These are phyloP conservation scores for Gossypium schwendimanii DNA, from an alignment of 441 rosid genomes.

Conservation along the genomic window DNA sequence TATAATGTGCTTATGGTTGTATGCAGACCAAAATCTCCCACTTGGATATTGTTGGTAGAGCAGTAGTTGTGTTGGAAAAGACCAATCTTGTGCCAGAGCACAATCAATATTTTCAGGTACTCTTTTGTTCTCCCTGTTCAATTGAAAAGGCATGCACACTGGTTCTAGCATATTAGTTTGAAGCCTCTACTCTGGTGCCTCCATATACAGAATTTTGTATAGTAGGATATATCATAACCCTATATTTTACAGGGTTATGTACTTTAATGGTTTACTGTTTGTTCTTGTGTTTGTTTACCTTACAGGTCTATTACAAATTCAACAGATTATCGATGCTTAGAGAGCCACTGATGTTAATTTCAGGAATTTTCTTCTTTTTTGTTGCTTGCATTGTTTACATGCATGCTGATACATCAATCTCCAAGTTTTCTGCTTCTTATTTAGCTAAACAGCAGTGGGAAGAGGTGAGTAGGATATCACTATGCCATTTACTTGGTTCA, in stretches of 20 bases:
- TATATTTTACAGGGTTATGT: background rate
- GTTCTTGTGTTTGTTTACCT: constrained; percentile 2
- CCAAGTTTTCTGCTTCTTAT: constrained; percentile 84
- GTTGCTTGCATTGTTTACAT: constrained; percentile 60
- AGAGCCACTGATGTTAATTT: constrained; percentile 87
- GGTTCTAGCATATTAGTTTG: background rate
- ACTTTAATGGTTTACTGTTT: background rate
- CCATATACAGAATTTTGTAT: background rate
- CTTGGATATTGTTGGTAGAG: background rate
- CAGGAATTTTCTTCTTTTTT: constrained; percentile 68
- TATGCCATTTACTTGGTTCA: background rate
- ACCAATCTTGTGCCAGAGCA: background rate
- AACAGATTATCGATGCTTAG: constrained; percentile 62
- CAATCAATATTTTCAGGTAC: background rate
- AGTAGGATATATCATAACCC: background rate
- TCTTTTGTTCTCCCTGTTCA: background rate
- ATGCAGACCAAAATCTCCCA: constrained; percentile 1
- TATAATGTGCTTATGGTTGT: background rate
- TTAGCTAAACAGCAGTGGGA: constrained; percentile 91
- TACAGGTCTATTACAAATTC: constrained; percentile 87
- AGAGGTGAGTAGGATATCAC: constrained; percentile 44
- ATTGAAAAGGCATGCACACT: background rate
- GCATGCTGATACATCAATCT: constrained; percentile 81
- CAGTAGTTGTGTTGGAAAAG: background rate
- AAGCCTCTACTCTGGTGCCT: background rate